Evolutionary conservation across 2,329 filamentous ascomycete species (phyloP), one percentile per base, ranked within the genome.

Genomic region (Zarea fungicola): DNA sequence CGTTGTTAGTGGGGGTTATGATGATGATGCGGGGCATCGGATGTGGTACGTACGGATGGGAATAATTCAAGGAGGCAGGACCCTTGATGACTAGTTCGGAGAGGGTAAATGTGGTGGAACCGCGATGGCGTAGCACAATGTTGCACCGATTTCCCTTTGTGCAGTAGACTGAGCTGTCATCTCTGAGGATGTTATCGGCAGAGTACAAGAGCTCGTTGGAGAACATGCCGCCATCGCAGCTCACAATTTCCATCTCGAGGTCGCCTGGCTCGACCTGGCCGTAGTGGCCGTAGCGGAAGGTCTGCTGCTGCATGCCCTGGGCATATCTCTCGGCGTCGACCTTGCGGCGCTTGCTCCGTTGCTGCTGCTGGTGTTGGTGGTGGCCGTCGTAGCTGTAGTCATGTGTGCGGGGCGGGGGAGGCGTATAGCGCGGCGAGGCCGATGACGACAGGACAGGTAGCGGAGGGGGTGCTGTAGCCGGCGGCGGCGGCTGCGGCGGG

Each of bases 61-160:
- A 91, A 65, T 90, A 96, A 46, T 88, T 87, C 55, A 63, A 65
- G 36, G 78, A 72, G 29, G 83, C 81, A 1, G 92, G 92, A 9
- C 88, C 89, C 64, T 89, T 91, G 66, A 97, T 95, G 54, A 95
- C 77, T 42, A 97, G 71, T 68, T 92, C 92, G 57, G 89, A 86
- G 48, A 97, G 69, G 48, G 80, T 87, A 60, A 97, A 97, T 1
- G 87, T 81, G 2, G 86, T 85, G 31, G 83, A 83, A 37, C 87
- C 89, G 55, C 86, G 83, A 63, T 97, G 92, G 51, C 82, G 81
- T 49, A 97, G 68, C 11, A 97, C 75, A 57, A 97, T 81, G 61
- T 96, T 96, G 70, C 90, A 96, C 50, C 83, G 80, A 53, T 86
- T 86, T n/a, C 82, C 84, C 63, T 92, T 88, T 31, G 90, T 95